Evolutionary conservation across 202 grass and related monocot genomes (phyloP), one percentile per base, ranked within the genome.

Genomic region (Schoenoplectus tabernaemontani): DNA sequence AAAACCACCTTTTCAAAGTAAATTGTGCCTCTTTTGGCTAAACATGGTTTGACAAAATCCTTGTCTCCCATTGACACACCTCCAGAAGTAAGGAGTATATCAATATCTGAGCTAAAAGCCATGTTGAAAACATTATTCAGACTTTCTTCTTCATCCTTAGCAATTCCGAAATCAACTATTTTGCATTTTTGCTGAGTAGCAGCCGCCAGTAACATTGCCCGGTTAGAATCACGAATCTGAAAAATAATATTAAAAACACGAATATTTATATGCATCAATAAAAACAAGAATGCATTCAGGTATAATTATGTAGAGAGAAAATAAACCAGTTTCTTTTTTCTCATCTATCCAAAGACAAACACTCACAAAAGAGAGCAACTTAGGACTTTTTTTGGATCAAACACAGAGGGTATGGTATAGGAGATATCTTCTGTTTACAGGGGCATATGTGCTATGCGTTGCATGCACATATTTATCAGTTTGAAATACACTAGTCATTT

Each of bases 51-150:
- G 70, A 98, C 89, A 59, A 98, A 91, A 84, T 95, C 91, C 64
- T 85, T 98, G 75, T 95, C 95, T 17, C 95, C 95, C 91, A 98
- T 98, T 66, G 91, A 98, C 83, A 98, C 84, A 82, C 95, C 95
- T 61, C 95, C 95, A 73, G 95, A 98, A 66, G 89, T 92, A 77
- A 98, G 77, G 36, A 98, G 86, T 59, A 98, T 82, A 89, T 98
- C 89, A 77, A 93, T 85, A 82, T 85, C 59, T 61, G 89, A 98
- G 79, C 11, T 22, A 34, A 92, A 53, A 86, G 89, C 89, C 9
- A 38, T 88, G 84, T 92, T 90, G 24, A 95, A 83, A 81, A 82
- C 82, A 61, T 86, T 78, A 70, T 74, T 46, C 57, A 98, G 51
- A 86, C 81, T 90, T 79, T 92, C 84, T 89, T 95, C 95, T 33